Evolutionary conservation across 169 alveolate species (phyloP).

Genomic region (Plasmodium inui): DNA sequence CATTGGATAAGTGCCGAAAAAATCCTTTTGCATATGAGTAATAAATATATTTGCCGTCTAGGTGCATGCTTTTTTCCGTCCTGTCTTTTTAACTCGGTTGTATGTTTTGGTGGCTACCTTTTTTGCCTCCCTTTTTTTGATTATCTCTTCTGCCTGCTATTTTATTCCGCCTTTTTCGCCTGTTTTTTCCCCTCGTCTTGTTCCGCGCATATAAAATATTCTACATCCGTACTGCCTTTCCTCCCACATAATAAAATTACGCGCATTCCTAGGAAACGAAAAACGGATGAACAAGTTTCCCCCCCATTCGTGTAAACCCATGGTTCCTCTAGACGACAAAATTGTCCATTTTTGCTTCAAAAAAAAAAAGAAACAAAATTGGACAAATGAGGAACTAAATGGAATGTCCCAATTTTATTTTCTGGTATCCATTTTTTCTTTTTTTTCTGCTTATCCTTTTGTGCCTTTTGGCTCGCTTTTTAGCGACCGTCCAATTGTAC

Average conservation of each 20-base stretch:
- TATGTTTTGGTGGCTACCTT: neutral
- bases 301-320: neutral
- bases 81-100: constrained; percentile 2
- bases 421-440: neutral
- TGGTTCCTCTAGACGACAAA: neutral
- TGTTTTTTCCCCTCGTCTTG: too few relatives aligned
- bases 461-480: neutral
- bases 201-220: too few relatives aligned
- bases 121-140: too few relatives aligned
- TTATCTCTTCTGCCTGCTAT: too few relatives aligned
- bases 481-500: neutral
- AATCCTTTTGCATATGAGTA: neutral
- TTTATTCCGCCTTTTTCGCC: too few relatives aligned
- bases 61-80: neutral
- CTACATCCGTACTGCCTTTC: neutral
- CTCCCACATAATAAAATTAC: neutral
- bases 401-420: neutral
- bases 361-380: neutral
- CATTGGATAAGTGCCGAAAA: neutral
- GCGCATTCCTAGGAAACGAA: neutral
- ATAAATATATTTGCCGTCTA: neutral
- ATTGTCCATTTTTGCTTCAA: neutral
- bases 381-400: neutral
- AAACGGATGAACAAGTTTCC: neutral
- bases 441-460: neutral